phyloP scores from a whole-genome alignment of 108 stramenopile genomes.

The Aurantiochytrium sp. region DNA sequence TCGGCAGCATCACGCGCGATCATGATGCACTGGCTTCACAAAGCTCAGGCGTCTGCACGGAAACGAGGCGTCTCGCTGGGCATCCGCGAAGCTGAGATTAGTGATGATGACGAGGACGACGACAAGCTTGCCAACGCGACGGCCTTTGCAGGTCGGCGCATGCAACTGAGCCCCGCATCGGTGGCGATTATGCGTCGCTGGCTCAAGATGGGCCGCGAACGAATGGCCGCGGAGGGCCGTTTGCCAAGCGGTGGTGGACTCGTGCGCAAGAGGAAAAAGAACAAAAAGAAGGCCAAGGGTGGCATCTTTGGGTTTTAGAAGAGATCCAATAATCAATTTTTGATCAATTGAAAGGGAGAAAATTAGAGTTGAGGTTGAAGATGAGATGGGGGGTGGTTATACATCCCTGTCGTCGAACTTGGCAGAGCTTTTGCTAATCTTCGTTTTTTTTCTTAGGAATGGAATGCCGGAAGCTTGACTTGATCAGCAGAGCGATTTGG shows the following conservation, averaged over 20 bases:
- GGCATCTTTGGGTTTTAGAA: neutral
- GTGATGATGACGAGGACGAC: slow-evolving; percentile 33
- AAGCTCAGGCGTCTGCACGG: neutral
- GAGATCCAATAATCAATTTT: neutral
- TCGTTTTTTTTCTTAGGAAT: too few species aligned
- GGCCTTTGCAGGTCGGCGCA: neutral
- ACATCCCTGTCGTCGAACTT: too few species aligned
- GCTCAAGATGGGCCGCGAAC: neutral
- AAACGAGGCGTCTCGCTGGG: neutral
- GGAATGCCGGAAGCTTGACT: too few species aligned
- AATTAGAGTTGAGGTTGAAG: too few species aligned
- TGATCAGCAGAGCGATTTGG: too few species aligned
- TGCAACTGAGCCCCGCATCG: slow-evolving; percentile 13
- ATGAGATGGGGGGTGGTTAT: too few species aligned
- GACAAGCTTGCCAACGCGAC: neutral
- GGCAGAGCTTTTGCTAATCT: too few species aligned
- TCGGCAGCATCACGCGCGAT: slow-evolving; percentile 24
- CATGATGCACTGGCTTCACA: slow-evolving; percentile 18
- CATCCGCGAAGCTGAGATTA: neutral
- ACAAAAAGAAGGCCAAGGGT: neutral
- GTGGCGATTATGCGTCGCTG: slow-evolving; percentile 23
- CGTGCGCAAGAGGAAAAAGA: neutral
- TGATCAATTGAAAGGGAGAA: too few species aligned
- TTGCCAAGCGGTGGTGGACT: neutral
- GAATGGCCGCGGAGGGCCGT: neutral